Base-by-base conservation (phyloP, 495 filamentous ascomycete species). In the Usnea hakonensis region DNA sequence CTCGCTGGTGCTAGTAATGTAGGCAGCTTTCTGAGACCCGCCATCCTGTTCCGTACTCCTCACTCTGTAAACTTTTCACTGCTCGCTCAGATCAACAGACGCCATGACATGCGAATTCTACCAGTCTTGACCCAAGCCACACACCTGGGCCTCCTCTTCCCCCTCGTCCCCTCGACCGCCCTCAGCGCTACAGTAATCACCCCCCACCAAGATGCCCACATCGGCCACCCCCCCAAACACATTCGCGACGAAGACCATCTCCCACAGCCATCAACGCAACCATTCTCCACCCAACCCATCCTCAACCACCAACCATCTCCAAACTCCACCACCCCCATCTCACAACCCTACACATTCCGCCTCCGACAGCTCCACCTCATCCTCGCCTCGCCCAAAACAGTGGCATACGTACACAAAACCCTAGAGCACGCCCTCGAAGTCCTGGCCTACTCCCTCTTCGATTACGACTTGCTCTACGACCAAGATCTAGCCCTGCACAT, bases 361-460 rank as follows among this genome's bases (percentile, higher is more conserved):
- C 33, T 57, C 19, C 3, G 9, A 13, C 5, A 37, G 13, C 32
- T 57, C 7, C 54, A 26, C 54, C 7, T n/a, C 54, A 37, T 57
- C 37, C 2, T 57, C 10, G 13, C 23, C 33, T 38, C 37, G 3
- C 54, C 33, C 33, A 9, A 14, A 2, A 23, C 7, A 1, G 10
- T 4, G 21, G 0, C 0, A 0, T 2, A 30, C 0, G 9, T 26
- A 2, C 0, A 3, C 54, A 21, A 6, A 23, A 7, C 16, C 9
- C 1, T 57, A 3, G 54, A 57, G 8, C 54, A 33, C 54, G 6
- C 7, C 33, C 23, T 11, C 23, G 54, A 57, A 14, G 37, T 9
- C 37, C 19, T 38, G 14, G 54, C 54, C 1, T 26, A 5, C 26
- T 1, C 0, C 7, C n/a, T 57, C 8, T 19, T 57, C 54, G 33